Percentiles rank a stretch among this genome's conserved stretches.
These are phyloP conservation scores for Ceratocystis colombiana DNA, from an alignment of 2,329 filamentous ascomycete genomes.

Conservation along the genomic window DNA sequence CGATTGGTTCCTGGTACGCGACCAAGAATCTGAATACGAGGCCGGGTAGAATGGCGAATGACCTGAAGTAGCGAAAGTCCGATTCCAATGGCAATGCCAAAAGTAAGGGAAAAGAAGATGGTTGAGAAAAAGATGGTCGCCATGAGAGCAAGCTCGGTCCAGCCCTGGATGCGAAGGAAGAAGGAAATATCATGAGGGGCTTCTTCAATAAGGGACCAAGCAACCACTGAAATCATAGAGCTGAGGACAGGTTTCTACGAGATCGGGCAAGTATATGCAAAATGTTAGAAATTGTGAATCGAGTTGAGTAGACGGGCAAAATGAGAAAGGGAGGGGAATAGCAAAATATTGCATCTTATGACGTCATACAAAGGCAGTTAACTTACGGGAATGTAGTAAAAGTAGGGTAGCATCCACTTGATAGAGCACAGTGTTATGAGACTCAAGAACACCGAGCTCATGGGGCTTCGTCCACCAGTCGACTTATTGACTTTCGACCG, in stretches of 20 bases:
- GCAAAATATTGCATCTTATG: too few species aligned
- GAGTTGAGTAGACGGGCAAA: background rate
- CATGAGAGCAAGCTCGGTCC: slow-evolving; percentile 81
- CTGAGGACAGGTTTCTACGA: slow-evolving; percentile 80
- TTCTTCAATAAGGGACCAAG: slow-evolving; percentile 90
- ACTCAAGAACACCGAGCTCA: slow-evolving; percentile 83
- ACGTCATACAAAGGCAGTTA: background rate
- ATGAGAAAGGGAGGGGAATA: background rate
- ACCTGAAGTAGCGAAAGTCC: slow-evolving; percentile 82
- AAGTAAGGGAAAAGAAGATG: slow-evolving; percentile 86
- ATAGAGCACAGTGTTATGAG: slow-evolving; percentile 73
- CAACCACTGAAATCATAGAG: slow-evolving; percentile 89
- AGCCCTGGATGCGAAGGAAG: slow-evolving; percentile 76
- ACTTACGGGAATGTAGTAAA: slow-evolving; percentile 89
- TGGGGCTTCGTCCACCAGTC: slow-evolving; percentile 83
- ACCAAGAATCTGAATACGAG: slow-evolving; percentile 91
- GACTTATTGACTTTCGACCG: slow-evolving; percentile 90
- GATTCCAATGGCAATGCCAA: slow-evolving; percentile 89
- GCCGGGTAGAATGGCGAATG: slow-evolving; percentile 79
- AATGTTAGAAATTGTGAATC: background rate
- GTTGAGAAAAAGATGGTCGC: slow-evolving; percentile 79
- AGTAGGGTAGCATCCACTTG: slow-evolving; percentile 73
- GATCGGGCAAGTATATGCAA: background rate
- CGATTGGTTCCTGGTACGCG: slow-evolving; percentile 72
- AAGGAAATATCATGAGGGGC: slow-evolving; percentile 85